Percentiles rank a stretch among this genome's conserved stretches.
phyloP scores from a whole-genome alignment of 164 flowering plant species.

The Amborella trichopoda region DNA sequence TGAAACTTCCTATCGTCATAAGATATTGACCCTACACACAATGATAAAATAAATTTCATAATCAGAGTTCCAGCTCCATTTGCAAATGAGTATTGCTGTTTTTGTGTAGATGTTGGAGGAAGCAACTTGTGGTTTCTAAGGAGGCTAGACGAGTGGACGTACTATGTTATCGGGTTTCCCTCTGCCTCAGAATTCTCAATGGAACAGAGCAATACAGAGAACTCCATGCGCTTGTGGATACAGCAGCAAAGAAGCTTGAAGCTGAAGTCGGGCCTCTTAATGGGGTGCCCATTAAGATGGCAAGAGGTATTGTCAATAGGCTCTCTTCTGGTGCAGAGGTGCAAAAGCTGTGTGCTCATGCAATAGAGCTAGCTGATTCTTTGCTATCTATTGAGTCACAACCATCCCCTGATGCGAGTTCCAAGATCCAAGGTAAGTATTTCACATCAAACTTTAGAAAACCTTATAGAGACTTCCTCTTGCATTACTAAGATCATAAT shows the following conservation, averaged over 20 bases:
- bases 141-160: conserved; percentile 87
- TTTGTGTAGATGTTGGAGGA: conserved; percentile 66
- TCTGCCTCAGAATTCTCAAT: conserved; percentile 58
- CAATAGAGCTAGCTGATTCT: conserved; percentile 47
- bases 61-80: no score
- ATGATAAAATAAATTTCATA: no score
- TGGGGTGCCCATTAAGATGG: conserved; percentile 66
- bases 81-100: no score
- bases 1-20: no score
- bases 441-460: no score
- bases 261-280: conserved; percentile 75
- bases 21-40: no score
- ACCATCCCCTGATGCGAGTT: conserved; percentile 6
- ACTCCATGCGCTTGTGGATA: conserved; percentile 45
- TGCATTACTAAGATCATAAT: no score
- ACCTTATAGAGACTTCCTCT: no score
- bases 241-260: conserved; percentile 68
- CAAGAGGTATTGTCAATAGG: conserved; percentile 88
- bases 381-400: conserved; percentile 19
- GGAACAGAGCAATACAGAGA: conserved; percentile 46
- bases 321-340: conserved; percentile 80
- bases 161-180: conserved; percentile 66
- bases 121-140: conserved; percentile 67
- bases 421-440: conserved; percentile 20
- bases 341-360: conserved; percentile 69